Evolutionary conservation across 495 filamentous ascomycete genomes (phyloP), one percentile per base, ranked within the genome.

Genomic region (Aspergillus leporis): DNA sequence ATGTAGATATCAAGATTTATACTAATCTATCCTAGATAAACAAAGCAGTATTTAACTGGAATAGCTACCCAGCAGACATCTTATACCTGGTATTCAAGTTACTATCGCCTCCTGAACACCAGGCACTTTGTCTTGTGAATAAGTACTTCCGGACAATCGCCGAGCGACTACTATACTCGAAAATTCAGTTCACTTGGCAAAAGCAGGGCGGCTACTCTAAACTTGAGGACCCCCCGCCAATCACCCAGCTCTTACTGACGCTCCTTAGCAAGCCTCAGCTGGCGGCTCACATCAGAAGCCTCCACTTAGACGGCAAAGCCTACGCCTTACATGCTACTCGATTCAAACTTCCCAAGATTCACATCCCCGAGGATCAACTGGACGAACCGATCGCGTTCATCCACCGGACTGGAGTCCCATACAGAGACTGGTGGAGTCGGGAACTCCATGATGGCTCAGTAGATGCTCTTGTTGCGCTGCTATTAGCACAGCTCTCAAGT

Each of bases 391-490:
- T 59, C 4, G 41, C 41, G 18, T 65, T 61, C 30, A 59, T 65
- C 38, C 40, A 36, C 13, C 32, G 43, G 22, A 63, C 60, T 21
- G 38, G 52, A 22, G 54, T 68, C 18, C 60, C 62, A 14, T 61
- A 56, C 50, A 51, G 21, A 31, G 51, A 59, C 16, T n/a, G 19
- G 21, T 68, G 65, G 65, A 61, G 61, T 13, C 53, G 59, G 19
- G 60, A 49, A 46, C 23, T 68, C 32, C 54, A 34, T 10, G n/a
- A 50, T 30, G 60, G 60, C 34, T 56, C 56, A 46, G 51, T 60
- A 22, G 62, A 68, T 59, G 65, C 62, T 9, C 36, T 65, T 32
- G 47, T 68, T n/a, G 65, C 65, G 8, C 34, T 68, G 23, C 47
- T 68, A 28, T 16, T 65, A 18, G 45, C 65, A 28, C 60, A 60